Evolutionary conservation across 192 early-diverging fungal genomes (phyloP).

Genomic region (Paraglomus occultum): DNA sequence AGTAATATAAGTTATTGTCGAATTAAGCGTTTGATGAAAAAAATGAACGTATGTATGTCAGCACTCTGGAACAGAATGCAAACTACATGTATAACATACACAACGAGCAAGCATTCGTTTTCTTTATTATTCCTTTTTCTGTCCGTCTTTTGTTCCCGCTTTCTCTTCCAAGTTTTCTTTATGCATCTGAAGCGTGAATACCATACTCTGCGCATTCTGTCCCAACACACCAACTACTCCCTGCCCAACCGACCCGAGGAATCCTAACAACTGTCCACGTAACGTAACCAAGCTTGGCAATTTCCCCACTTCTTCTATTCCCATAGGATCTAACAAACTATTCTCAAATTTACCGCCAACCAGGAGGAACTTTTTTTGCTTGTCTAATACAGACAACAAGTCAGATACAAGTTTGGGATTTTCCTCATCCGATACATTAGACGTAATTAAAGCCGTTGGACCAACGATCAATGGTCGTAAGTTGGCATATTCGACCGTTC

Average conservation of each 20-base stretch:
- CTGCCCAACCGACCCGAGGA: constrained; percentile 46
- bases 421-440: constrained; percentile 43
- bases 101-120: too few species aligned
- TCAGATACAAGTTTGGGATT: constrained; percentile 40
- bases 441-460: constrained; percentile 51
- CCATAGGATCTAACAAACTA: constrained; percentile 47
- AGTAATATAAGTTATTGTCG: too few species aligned
- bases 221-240: constrained; percentile 41
- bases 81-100: too few species aligned
- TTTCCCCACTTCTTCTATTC: constrained; percentile 45
- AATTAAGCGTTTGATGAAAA: too few species aligned
- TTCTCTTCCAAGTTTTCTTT: constrained; percentile 1
- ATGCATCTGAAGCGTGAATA: constrained; percentile 41
- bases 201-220: constrained; percentile 40
- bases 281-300: constrained; percentile 49
- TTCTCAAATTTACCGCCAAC: constrained; percentile 58
- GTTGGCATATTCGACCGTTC: constrained; percentile 45
- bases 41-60: too few species aligned
- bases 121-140: too few species aligned
- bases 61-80: too few species aligned
- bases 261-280: constrained; percentile 45
- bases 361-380: constrained; percentile 54
- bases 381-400: constrained; percentile 41
- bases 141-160: too few species aligned
- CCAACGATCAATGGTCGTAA: constrained; percentile 49